phyloP scores from a whole-genome alignment of 345 rosid species.

The Mallotus nudiflorus region DNA sequence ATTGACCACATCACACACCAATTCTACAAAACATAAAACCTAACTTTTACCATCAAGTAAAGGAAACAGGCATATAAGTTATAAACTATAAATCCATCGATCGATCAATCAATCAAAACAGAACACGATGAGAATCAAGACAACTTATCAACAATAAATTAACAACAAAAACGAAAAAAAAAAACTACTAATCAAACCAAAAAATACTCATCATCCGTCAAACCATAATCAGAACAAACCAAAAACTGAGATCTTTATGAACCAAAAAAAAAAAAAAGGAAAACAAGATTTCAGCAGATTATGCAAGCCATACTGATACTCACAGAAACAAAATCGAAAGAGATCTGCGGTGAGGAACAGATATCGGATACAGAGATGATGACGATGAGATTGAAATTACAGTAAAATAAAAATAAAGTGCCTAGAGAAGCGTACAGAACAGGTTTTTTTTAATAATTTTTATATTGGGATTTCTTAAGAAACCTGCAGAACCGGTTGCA shows the following conservation, averaged over 20 bases:
- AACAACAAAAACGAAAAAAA: neutral
- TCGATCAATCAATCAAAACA: too few relatives aligned
- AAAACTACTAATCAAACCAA: neutral
- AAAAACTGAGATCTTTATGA: constrained; percentile 4
- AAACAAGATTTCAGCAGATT: neutral
- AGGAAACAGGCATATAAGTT: neutral
- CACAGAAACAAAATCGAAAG: constrained; percentile 18
- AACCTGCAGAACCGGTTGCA: constrained; percentile 42
- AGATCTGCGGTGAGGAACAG: constrained; percentile 26
- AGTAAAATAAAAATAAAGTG: constrained; percentile 1
- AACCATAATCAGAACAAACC: neutral
- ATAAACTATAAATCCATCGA: neutral
- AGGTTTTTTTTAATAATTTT: constrained; percentile 11
- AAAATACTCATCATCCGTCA: too few relatives aligned
- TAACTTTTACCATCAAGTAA: too few relatives aligned
- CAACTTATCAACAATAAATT: constrained; percentile 1
- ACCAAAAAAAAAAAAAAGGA: neutral
- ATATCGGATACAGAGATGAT: constrained; percentile 6
- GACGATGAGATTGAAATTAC: constrained; percentile 17
- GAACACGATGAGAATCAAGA: neutral
- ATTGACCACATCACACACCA: neutral
- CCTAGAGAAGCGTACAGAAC: constrained; percentile 2
- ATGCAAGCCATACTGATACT: neutral
- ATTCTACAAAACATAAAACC: neutral
- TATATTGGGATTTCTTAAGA: constrained; percentile 6